A percentile compares a stretch with the other conserved stretches of the same genome.
These are phyloP conservation scores for Ustilago xerochloae DNA, from an alignment of 1,284 basidiomycete species.

Conservation along the genomic window DNA sequence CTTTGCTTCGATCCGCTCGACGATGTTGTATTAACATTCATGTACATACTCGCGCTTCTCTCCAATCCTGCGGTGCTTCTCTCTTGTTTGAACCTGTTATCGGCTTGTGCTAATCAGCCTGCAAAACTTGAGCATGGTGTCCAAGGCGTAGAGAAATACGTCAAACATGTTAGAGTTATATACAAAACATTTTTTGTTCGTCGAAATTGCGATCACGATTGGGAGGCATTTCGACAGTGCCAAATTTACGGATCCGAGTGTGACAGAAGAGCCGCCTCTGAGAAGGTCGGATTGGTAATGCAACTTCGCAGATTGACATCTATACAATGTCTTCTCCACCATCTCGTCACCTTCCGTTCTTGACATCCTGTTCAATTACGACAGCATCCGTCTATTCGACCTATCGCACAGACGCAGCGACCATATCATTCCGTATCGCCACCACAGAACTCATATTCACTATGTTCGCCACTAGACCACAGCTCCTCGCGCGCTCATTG, in stretches of 20 bases:
- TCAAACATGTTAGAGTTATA: neutral
- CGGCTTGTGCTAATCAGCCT: neutral
- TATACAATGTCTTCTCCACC: neutral
- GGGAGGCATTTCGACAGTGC: neutral
- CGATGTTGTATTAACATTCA: no score
- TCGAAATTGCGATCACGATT: neutral
- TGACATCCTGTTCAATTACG: neutral
- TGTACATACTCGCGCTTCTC: no score
- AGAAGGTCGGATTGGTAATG: slow-evolving; percentile 10
- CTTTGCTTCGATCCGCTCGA: no score
- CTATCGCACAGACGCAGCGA: neutral
- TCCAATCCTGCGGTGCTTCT: no score
- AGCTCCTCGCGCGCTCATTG: neutral
- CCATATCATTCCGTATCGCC: neutral
- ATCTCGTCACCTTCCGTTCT: neutral
- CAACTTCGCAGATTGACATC: neutral
- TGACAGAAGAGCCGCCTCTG: neutral
- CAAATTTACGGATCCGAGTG: neutral
- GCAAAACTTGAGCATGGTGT: neutral
- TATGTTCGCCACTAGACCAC: slow-evolving; percentile 33
- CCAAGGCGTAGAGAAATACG: neutral
- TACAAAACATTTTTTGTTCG: neutral
- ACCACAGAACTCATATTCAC: neutral
- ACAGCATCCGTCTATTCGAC: neutral
- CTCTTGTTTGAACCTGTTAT: no score